Percentiles rank a stretch among this genome's conserved stretches.
These are phyloP conservation scores for Penicillium coprophilum DNA, from an alignment of 495 filamentous ascomycete species.

Conservation along the genomic window DNA sequence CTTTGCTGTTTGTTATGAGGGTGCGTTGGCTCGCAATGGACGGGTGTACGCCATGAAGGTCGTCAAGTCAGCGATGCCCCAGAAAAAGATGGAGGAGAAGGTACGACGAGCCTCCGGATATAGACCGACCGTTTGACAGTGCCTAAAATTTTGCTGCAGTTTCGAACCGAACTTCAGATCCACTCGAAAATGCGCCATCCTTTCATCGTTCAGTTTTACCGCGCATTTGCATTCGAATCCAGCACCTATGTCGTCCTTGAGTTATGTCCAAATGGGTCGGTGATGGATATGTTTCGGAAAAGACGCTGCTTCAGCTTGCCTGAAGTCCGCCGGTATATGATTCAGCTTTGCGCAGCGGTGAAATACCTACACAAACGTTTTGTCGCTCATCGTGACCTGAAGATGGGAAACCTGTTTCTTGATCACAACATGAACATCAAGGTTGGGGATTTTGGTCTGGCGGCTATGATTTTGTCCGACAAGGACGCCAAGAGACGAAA, in stretches of 20 bases:
- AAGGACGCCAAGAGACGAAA: conserved; percentile 81
- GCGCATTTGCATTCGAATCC: conserved; percentile 84
- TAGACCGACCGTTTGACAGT: not conserved
- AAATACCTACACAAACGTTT: conserved; percentile 95
- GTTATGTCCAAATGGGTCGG: conserved; percentile 90
- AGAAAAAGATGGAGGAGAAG: conserved; percentile 86
- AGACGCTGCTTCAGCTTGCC: conserved; percentile 83
- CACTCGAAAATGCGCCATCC: conserved; percentile 95
- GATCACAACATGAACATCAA: conserved; percentile 97
- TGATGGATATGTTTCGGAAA: conserved; percentile 96
- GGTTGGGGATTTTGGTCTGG: conserved; percentile 94
- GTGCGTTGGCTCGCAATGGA: conserved; percentile 61
- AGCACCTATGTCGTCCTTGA: conserved; percentile 95
- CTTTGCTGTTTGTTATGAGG: conserved; percentile 89
- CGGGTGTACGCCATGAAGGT: conserved; percentile 84
- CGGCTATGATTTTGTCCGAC: conserved; percentile 84
- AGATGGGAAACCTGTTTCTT: conserved; percentile 97
- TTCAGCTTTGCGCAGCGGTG: conserved; percentile 92
- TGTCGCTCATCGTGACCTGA: conserved; percentile 94
- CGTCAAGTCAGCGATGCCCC: conserved; percentile 81
- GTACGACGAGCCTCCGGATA: conserved; percentile 41
- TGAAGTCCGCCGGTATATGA: conserved; percentile 85
- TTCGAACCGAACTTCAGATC: conserved; percentile 95
- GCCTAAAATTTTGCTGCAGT: conserved; percentile 57
- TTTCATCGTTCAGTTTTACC: conserved; percentile 91